Base-by-base conservation (phyloP, 1,284 basidiomycete genomes). In the Cryptococcus jaspeensis region DNA sequence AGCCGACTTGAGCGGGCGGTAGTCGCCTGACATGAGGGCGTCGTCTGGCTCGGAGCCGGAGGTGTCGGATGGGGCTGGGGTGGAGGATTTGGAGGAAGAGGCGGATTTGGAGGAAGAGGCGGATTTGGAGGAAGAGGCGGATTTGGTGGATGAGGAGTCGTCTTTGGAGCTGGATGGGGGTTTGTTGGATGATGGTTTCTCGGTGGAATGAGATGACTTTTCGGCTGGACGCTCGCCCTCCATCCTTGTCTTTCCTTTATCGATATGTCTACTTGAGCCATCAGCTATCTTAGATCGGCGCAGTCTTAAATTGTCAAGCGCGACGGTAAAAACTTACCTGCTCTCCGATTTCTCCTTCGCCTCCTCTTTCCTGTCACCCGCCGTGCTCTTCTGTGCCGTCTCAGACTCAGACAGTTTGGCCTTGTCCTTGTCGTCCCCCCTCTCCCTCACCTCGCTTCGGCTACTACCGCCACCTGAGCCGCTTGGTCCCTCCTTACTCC, bases 1-100 rank as follows among this genome's bases (percentile, higher is more conserved):
- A 1, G 53, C 63, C 13, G 69, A 70, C 47, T 64, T 64, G 38
- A 73, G 61, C 3, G 69, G 66, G 28, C 64, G 50, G 46, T 64
- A 64, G 41, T 72, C 70, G 22, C 70, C 70, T 36, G 65, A 58
- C 66, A 72, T 71, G n/a, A 72, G 60, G 2, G 60, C 53, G 20
- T 47, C 16, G 15, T 11, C 25, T 4, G 44, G 5, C 28, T 32
- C 28, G 28, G 28, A 32, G 28, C 28, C 23, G 18, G 11, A n/a
- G 23, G 15, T 40, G 40, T 48, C 28, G 28, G 28, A 32, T 4
- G 28, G 28, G 28, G 4, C 28, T 5, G 12, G 40, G 40, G 22
- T 4, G 16, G 16, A 12, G 5, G n/a, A 5, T 42, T 42, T 12
- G 40, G 40, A n/a, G 40, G 12, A 7, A 12, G 16, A 42, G 22